Evolutionary conservation across 2,329 filamentous ascomycete species (phyloP).

Genomic region (Metarhizium brunneum): DNA sequence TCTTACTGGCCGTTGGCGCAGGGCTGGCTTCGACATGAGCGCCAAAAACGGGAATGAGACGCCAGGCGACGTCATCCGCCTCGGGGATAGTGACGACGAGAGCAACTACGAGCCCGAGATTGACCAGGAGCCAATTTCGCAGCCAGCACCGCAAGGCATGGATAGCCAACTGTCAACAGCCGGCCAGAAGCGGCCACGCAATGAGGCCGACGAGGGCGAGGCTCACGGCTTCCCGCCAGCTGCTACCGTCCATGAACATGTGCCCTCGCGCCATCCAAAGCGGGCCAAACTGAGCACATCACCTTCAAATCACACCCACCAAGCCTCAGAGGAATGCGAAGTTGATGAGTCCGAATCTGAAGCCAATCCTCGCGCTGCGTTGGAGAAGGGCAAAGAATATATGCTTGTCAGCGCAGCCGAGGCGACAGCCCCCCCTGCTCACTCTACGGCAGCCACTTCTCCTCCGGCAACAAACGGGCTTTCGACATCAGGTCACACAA

Average conservation of each 20-base stretch:
- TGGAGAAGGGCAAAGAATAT: constrained; percentile 4
- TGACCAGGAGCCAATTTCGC: background rate
- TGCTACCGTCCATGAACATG: background rate
- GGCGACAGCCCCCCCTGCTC: background rate
- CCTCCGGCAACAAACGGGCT: background rate
- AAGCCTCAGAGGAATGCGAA: constrained; percentile 24
- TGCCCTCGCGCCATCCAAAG: constrained; percentile 9
- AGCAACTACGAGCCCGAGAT: constrained; percentile 3
- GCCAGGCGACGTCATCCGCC: constrained; percentile 2
- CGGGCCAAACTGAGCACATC: constrained; percentile 10
- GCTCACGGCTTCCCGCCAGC: constrained; percentile 4
- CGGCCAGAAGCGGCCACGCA: constrained; percentile 1
- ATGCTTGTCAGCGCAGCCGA: background rate
- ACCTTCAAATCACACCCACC: constrained; percentile 1
- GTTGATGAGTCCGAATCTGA: constrained; percentile 16
- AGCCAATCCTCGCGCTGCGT: constrained; percentile 4
- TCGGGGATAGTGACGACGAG: constrained; percentile 2
- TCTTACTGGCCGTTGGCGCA: too few species aligned
- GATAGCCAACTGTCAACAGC: background rate
- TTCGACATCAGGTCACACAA: background rate
- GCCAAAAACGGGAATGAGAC: background rate
- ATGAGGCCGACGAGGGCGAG: background rate
- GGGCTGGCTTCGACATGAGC: background rate
- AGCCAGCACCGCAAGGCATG: background rate
- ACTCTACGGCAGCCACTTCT: background rate